Evolutionary conservation across 495 filamentous ascomycete genomes (phyloP).

Genomic region (Aspergillus funiculosus): DNA sequence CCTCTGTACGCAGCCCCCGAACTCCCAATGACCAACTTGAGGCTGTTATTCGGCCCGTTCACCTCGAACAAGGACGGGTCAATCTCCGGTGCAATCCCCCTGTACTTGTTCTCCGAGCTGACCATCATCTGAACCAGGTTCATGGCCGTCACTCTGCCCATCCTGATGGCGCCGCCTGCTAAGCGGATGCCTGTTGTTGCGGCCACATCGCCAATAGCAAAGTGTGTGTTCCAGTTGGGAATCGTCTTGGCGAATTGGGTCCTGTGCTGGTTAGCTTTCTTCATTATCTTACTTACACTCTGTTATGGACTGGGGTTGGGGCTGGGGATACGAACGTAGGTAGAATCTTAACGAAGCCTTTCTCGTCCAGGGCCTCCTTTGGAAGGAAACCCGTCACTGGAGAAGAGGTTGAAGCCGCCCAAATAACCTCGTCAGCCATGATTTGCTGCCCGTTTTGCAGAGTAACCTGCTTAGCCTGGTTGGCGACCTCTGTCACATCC

Average conservation of each 20-base stretch:
- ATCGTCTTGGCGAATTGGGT: conserved; percentile 29
- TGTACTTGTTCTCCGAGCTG: neutral
- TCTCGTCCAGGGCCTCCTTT: conserved; percentile 33
- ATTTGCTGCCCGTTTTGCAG: conserved; percentile 48
- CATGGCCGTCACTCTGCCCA: neutral
- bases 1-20: neutral
- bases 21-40: conserved; percentile 1
- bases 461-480: conserved; percentile 29
- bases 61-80: too few species aligned
- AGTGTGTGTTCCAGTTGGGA: conserved; percentile 44
- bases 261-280: too few species aligned
- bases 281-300: too few species aligned
- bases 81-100: too few species aligned
- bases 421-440: conserved; percentile 45
- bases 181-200: conserved; percentile 1
- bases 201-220: conserved; percentile 31
- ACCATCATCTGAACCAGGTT: conserved; percentile 5
- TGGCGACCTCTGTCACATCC: conserved; percentile 23
- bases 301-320: too few species aligned
- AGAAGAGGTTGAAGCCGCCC: conserved; percentile 45
- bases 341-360: conserved; percentile 47
- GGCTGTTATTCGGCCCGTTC: neutral
- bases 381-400: conserved; percentile 50
- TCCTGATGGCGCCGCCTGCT: neutral
- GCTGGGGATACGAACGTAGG: conserved; percentile 17